These are phyloP conservation scores for Phytophthora sp. DNA, from an alignment of 352 stramenopile genomes.

Conservation along the genomic window DNA sequence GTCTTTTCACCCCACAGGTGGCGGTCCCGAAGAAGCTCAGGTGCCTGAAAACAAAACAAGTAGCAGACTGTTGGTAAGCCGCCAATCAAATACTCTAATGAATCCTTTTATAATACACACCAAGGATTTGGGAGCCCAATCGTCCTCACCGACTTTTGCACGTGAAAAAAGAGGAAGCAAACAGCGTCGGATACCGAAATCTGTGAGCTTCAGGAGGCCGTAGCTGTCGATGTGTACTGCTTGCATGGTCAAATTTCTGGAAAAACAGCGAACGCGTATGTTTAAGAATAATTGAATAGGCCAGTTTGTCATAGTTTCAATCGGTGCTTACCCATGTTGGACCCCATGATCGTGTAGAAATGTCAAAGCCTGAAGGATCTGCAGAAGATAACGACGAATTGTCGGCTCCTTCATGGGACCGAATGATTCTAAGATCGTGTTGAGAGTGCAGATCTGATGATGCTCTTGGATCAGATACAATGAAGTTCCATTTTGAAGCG, in stretches of 20 bases:
- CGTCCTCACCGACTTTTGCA: not conserved
- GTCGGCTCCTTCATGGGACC: slow-evolving; percentile 76
- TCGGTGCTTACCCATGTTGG: slow-evolving; percentile 45
- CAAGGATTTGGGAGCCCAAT: slow-evolving; percentile 14
- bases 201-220: slow-evolving; percentile 56
- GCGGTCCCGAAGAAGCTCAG: slow-evolving; percentile 31
- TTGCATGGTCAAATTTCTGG: slow-evolving; percentile 52
- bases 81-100: not conserved
- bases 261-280: not conserved
- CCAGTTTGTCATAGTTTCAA: too few relatives aligned
- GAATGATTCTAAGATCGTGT: slow-evolving; percentile 71
- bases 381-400: slow-evolving; percentile 68
- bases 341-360: slow-evolving; percentile 59
- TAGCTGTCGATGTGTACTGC: slow-evolving; percentile 68
- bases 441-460: slow-evolving; percentile 53
- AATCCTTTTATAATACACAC: slow-evolving; percentile 2
- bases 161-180: slow-evolving; percentile 16
- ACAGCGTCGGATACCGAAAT: slow-evolving; percentile 50
- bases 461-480: slow-evolving; percentile 49
- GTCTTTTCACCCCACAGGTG: slow-evolving; percentile 35
- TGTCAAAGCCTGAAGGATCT: slow-evolving; percentile 57
- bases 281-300: too few relatives aligned
- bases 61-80: not conserved
- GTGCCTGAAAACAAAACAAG: slow-evolving; percentile 23
- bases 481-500: slow-evolving; percentile 38